A percentile compares a stretch with the other conserved stretches of the same genome.
Conservation (phyloP, 768 basidiomycete genomes). For the Hysterangium stoloniferum region DNA sequence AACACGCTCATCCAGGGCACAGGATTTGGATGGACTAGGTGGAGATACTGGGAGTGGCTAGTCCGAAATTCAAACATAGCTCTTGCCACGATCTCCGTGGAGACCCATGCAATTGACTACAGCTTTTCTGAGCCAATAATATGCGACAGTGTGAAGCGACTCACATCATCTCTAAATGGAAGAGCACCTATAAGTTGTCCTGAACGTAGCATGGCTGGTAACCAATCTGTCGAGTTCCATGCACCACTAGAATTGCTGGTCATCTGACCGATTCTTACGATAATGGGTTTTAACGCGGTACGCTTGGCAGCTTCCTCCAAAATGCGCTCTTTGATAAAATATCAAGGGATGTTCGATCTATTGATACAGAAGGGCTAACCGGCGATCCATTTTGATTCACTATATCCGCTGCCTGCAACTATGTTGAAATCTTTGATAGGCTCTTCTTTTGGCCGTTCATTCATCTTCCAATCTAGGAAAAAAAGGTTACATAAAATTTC, state of each 20-base stretch:
- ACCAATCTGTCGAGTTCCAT: slow-evolving; percentile 31
- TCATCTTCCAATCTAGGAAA: background rate
- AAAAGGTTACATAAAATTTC: background rate
- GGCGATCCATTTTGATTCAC: slow-evolving; percentile 31
- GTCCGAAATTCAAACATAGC: slow-evolving; percentile 15
- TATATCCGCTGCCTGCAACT: slow-evolving; percentile 37
- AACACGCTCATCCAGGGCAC: slow-evolving; percentile 21
- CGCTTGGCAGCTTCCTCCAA: background rate
- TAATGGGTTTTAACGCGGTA: background rate
- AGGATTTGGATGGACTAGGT: slow-evolving; percentile 23
- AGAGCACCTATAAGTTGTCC: slow-evolving; percentile 13
- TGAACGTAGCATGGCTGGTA: slow-evolving; percentile 27
- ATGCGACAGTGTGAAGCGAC: background rate
- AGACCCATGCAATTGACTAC: slow-evolving; percentile 30
- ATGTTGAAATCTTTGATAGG: slow-evolving; percentile 22
- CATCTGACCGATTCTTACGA: background rate
- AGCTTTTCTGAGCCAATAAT: slow-evolving; percentile 21
- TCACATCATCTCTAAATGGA: slow-evolving; percentile 13
- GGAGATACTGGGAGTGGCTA: slow-evolving; percentile 13
- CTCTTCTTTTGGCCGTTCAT: slow-evolving; percentile 26
- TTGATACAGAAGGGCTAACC: background rate
- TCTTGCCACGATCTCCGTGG: slow-evolving; percentile 30
- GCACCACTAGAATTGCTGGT: slow-evolving; percentile 15
- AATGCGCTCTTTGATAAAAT: slow-evolving; percentile 4
- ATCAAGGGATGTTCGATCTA: background rate